These are phyloP conservation scores for Leishmania amazonensis DNA, from an alignment of 208 protist genomes.

Conservation along the genomic window DNA sequence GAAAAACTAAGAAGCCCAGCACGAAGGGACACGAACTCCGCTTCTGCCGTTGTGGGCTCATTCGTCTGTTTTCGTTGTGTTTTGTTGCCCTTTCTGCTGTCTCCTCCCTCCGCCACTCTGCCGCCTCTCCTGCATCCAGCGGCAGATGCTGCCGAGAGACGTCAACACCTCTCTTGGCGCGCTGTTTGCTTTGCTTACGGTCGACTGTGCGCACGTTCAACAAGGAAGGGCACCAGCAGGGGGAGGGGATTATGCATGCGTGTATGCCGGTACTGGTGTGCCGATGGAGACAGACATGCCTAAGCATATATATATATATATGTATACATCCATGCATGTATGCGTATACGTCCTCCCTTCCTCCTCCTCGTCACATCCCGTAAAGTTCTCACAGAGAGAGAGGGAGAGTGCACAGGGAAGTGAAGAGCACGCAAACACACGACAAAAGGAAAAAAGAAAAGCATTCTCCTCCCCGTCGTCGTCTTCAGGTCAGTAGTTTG, in stretches of 20 bases:
- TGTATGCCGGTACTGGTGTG: neutral
- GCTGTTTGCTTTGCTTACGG: no score
- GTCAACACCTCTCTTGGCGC: neutral
- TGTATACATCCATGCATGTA: neutral
- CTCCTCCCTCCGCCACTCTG: no score
- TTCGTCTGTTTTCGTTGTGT: neutral
- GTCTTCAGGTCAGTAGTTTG: neutral
- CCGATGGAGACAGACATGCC: neutral
- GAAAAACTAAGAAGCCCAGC: neutral
- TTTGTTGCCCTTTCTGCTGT: neutral
- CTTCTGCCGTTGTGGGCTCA: no score
- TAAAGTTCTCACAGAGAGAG: neutral
- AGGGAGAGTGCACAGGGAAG: no score
- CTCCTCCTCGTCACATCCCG: neutral
- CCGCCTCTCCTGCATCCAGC: neutral
- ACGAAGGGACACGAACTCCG: no score
- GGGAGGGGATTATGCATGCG: no score
- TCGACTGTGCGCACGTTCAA: no score
- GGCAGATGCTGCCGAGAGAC: neutral
- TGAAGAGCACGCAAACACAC: no score
- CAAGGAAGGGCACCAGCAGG: neutral
- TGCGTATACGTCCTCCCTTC: no score
- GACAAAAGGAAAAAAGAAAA: no score
- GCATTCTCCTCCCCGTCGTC: no score
- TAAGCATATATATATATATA: neutral